Evolutionary conservation across 2,329 filamentous ascomycete genomes (phyloP).

Genomic region (Neopestalotiopsis sp.): DNA sequence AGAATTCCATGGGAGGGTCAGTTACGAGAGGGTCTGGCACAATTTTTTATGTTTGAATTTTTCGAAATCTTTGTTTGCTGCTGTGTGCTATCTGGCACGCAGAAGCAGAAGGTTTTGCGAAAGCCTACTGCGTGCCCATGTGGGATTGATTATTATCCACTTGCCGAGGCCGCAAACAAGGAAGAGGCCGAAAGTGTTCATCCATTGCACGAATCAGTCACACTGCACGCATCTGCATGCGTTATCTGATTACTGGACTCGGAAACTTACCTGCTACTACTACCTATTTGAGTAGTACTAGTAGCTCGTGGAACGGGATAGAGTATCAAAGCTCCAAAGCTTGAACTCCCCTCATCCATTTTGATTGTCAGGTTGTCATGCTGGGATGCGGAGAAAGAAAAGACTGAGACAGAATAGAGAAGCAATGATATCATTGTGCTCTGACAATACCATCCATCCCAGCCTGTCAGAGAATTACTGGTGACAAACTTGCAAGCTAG

Average conservation of each 20-base stretch:
- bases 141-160: background rate
- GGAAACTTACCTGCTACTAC: background rate
- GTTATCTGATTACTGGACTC: slow-evolving; percentile 1
- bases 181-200: background rate
- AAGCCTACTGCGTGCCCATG: background rate
- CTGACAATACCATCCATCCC: background rate
- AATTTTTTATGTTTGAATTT: background rate
- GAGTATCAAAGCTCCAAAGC: background rate
- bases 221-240: background rate
- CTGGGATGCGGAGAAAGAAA: background rate
- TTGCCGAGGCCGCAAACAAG: background rate
- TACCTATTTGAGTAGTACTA: background rate
- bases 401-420: background rate
- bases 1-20: slow-evolving; percentile 3
- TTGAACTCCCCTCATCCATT: background rate
- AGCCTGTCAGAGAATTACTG: slow-evolving; percentile 7
- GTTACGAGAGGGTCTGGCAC: background rate
- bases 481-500: background rate
- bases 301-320: background rate
- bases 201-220: background rate
- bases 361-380: background rate
- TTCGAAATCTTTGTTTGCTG: background rate
- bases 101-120: too few relatives aligned
- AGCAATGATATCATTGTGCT: slow-evolving; percentile 9
- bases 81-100: too few relatives aligned